Evolutionary conservation across 176 grass and related monocot genomes (phyloP).

Genomic region (Aechmea fasciata): DNA sequence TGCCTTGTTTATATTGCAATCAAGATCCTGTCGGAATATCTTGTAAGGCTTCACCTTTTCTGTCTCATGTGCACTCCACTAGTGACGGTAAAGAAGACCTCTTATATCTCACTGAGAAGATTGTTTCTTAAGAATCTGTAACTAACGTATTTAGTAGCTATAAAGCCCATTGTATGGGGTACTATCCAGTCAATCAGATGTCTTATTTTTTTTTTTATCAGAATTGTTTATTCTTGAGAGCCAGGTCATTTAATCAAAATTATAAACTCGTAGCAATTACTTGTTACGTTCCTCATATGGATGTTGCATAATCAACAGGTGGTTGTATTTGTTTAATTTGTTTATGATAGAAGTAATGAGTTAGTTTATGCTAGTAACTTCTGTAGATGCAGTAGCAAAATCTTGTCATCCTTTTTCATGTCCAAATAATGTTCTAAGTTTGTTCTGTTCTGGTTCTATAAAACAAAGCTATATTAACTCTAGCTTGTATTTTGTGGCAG

Average conservation of each 20-base stretch:
- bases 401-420: neutral
- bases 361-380: neutral
- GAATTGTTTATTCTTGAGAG: no score
- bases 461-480: neutral
- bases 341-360: neutral
- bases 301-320: neutral
- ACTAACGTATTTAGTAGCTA: no score
- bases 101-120: no score
- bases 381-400: neutral
- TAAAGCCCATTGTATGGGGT: no score
- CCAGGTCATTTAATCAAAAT: no score
- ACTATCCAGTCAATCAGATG: no score
- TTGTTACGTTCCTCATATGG: neutral
- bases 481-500: constrained; percentile 23
- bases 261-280: no score
- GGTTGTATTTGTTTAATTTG: neutral
- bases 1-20: neutral
- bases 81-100: no score
- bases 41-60: neutral
- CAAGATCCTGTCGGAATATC: neutral
- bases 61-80: no score
- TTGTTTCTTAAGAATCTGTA: no score
- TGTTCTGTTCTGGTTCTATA: no score
- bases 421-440: neutral
- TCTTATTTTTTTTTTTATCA: no score